Base-by-base conservation (phyloP, 2,329 filamentous ascomycete species). In the Aureobasidium namibiae region DNA sequence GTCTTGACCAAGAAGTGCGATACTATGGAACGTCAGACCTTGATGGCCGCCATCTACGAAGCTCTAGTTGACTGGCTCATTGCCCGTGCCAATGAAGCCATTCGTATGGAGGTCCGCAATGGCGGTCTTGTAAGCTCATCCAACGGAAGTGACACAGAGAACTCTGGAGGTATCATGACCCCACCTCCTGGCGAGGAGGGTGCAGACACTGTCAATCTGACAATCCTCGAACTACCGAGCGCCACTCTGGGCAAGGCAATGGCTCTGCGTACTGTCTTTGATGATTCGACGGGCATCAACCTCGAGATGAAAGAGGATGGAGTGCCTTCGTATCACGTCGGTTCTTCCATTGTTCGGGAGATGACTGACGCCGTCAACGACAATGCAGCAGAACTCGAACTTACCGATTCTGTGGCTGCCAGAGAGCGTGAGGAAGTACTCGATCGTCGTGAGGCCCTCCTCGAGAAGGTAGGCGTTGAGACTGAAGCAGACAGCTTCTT, bases 291-390 rank as follows among this genome's bases (percentile, higher is more conserved):
- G 21, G 94, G 94, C 54, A 96, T 99, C 75, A 97, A 97, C 66
- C 82, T 88, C 0, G 94, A 99, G 76, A 97, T 99, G 92, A 95
- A 92, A 68, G 87, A 92, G 63, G 94, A 99, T 65, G 94, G 94
- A 10, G 82, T 99, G 0, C 82, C 89, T n/a, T 81, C 95, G 2
- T 75, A 81, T 1, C 67, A 86, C 0, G 85, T 85, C 1, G 88
- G 89, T n/a, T 87, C 86, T 60, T 95, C 92, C 0, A 87, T 97
- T 10, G 71, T 92, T 14, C 86, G 88, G 38, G 92, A 96, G 70
- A 95, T 96, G 88, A 84, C 89, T 67, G 85, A 86, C 60, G 90
- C 92, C 1, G 83, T 96, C 5, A 75, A 84, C 0, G 86, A 89
- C 50, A 88, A 86, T 39, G 90, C 86, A 52, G 85, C 87, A 1